Conservation (phyloP, 106 monocot species). For the Hemerocallis citrina region DNA sequence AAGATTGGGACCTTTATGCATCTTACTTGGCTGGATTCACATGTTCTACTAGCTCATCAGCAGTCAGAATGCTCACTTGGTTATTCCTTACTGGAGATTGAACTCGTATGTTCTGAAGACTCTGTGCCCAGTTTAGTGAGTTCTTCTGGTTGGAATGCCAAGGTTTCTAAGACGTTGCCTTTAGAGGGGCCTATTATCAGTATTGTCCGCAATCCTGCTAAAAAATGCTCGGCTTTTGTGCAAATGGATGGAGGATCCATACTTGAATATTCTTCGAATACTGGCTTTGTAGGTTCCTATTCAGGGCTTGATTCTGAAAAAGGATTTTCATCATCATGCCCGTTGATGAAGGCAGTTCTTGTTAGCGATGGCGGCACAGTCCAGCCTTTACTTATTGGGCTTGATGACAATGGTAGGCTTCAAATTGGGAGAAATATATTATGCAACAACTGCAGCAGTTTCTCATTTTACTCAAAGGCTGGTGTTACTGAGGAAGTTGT, state of each 20-base stretch:
- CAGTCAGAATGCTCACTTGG: neutral
- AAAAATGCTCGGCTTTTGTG: slow-evolving; percentile 62
- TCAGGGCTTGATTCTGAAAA: slow-evolving; percentile 19
- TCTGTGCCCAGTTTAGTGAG: slow-evolving; percentile 34
- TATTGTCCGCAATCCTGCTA: slow-evolving; percentile 60
- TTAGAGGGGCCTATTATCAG: slow-evolving; percentile 41
- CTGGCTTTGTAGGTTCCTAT: neutral
- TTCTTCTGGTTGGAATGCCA: slow-evolving; percentile 70
- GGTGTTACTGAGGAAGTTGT: slow-evolving; percentile 23
- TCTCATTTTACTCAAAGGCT: slow-evolving; percentile 64
- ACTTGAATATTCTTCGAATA: slow-evolving; percentile 49
- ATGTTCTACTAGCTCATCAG: slow-evolving; percentile 26
- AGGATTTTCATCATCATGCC: slow-evolving; percentile 70
- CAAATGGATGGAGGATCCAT: slow-evolving; percentile 73
- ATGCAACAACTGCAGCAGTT: slow-evolving; percentile 69
- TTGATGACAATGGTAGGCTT: slow-evolving; percentile 70
- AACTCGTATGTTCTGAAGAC: slow-evolving; percentile 64
- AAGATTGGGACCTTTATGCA: slow-evolving; percentile 31
- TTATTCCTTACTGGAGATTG: slow-evolving; percentile 59
- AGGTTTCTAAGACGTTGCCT: slow-evolving; percentile 24
- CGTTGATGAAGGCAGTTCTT: slow-evolving; percentile 73
- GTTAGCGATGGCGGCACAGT: slow-evolving; percentile 37
- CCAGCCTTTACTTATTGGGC: slow-evolving; percentile 62
- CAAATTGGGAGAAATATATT: slow-evolving; percentile 49
- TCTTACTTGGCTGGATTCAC: slow-evolving; percentile 77